These are phyloP conservation scores for Phytophthora sansomeana DNA, from an alignment of 352 stramenopile genomes.

Conservation along the genomic window DNA sequence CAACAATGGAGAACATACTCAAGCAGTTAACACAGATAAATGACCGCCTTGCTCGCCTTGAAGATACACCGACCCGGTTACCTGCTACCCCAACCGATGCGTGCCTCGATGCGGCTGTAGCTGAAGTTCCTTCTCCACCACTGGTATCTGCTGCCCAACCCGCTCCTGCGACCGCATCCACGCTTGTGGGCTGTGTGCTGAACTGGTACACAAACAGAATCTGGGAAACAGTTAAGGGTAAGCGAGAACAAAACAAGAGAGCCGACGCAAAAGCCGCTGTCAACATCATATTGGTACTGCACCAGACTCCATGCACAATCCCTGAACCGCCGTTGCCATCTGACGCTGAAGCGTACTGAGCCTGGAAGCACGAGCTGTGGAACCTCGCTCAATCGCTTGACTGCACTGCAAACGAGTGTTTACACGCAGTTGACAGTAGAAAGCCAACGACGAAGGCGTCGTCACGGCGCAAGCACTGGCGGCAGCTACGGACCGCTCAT, in stretches of 20 bases:
- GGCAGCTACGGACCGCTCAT: background rate
- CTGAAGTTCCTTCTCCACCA: background rate
- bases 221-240: background rate
- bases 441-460: background rate
- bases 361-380: background rate
- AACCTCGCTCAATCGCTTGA: background rate
- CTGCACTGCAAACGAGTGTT: background rate
- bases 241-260: too few species aligned
- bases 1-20: too few species aligned
- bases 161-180: conserved; percentile 3
- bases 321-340: background rate
- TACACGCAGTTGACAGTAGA: background rate
- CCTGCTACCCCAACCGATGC: too few species aligned
- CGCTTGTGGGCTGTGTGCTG: too few species aligned
- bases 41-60: too few species aligned
- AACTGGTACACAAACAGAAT: conserved; percentile 3
- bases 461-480: conserved; percentile 1
- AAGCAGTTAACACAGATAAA: too few species aligned
- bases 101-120: too few species aligned
- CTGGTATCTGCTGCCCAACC: too few species aligned
- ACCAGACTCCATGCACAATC: background rate
- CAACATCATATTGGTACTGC: background rate
- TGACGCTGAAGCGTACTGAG: background rate
- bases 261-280: background rate
- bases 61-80: too few species aligned